phyloP scores from a whole-genome alignment of 2,329 filamentous ascomycete species.

The Ophiostoma sp. region DNA sequence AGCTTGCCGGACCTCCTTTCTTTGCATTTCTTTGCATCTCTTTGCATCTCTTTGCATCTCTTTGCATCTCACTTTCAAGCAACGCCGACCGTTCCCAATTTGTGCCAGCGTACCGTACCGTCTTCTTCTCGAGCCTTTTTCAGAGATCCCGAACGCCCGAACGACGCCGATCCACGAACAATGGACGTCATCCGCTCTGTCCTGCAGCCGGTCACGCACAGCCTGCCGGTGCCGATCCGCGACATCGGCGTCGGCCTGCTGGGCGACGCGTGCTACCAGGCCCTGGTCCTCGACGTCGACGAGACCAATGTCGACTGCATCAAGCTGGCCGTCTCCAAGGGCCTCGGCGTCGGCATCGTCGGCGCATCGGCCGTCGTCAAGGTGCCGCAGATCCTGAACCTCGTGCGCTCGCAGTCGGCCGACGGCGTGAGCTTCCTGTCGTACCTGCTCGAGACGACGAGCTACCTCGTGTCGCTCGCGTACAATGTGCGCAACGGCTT shows the following conservation, averaged over 20 bases:
- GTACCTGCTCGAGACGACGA: slow-evolving; percentile 84
- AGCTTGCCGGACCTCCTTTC: too few relatives aligned
- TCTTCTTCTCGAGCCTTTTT: background rate
- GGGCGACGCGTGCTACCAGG: slow-evolving; percentile 77
- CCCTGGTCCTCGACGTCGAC: slow-evolving; percentile 79
- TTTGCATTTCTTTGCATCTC: too few relatives aligned
- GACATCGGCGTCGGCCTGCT: slow-evolving; percentile 74
- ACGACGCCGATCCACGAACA: background rate
- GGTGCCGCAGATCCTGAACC: slow-evolving; percentile 92
- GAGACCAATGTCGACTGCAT: slow-evolving; percentile 70
- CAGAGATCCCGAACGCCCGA: background rate
- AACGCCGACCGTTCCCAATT: too few relatives aligned
- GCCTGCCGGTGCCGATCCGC: slow-evolving; percentile 67
- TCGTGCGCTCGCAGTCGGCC: slow-evolving; percentile 72
- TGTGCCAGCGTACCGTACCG: background rate
- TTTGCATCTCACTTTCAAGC: background rate
- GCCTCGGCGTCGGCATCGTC: slow-evolving; percentile 88
- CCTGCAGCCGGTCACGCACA: slow-evolving; percentile 64
- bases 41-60: background rate
- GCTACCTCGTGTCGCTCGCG: slow-evolving; percentile 81
- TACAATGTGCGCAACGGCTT: slow-evolving; percentile 91
- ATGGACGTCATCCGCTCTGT: slow-evolving; percentile 59
- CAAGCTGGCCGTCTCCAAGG: slow-evolving; percentile 87
- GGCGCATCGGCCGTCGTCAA: slow-evolving; percentile 87
- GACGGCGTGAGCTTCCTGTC: slow-evolving; percentile 82